Conservation (phyloP, 805 yeast genomes). For the Ogataea trehalophila region DNA sequence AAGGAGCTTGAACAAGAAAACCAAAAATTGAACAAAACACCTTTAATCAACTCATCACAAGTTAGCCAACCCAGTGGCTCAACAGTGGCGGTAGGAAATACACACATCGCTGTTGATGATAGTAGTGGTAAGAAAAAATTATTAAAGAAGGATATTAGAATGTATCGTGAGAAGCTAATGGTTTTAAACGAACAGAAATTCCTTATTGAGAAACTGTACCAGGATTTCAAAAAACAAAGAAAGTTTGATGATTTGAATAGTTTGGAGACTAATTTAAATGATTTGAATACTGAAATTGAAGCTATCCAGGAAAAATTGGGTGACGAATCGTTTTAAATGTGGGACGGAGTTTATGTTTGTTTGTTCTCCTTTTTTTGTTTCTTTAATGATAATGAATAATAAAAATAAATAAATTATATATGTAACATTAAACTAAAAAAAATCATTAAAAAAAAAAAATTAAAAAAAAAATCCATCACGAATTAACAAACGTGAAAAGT, state of each 20-base stretch:
- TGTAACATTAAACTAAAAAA: too few relatives aligned
- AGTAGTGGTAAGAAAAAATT: constrained; percentile 23
- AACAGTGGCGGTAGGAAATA: neutral
- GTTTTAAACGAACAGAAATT: constrained; percentile 82
- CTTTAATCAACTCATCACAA: neutral
- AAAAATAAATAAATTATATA: too few relatives aligned
- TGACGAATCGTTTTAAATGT: constrained; percentile 34
- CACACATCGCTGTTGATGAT: too few relatives aligned
- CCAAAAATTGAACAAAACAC: neutral
- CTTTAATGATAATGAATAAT: neutral
- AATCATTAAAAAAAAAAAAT: too few relatives aligned
- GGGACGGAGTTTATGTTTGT: neutral
- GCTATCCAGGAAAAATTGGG: constrained; percentile 51
- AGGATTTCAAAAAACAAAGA: constrained; percentile 57
- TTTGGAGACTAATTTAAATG: constrained; percentile 52
- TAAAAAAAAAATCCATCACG: neutral
- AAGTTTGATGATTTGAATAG: constrained; percentile 72
- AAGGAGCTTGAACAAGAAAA: constrained; percentile 2
- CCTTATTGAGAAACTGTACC: constrained; percentile 60
- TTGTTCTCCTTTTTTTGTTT: neutral
- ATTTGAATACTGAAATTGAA: constrained; percentile 46
- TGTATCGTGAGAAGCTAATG: constrained; percentile 68
- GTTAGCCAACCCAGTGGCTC: constrained; percentile 4
- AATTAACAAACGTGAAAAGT: neutral
- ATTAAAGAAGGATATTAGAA: constrained; percentile 51